Evolutionary conservation across 176 grass and related monocot species (phyloP).

Genomic region (Phoenix roebelenii): DNA sequence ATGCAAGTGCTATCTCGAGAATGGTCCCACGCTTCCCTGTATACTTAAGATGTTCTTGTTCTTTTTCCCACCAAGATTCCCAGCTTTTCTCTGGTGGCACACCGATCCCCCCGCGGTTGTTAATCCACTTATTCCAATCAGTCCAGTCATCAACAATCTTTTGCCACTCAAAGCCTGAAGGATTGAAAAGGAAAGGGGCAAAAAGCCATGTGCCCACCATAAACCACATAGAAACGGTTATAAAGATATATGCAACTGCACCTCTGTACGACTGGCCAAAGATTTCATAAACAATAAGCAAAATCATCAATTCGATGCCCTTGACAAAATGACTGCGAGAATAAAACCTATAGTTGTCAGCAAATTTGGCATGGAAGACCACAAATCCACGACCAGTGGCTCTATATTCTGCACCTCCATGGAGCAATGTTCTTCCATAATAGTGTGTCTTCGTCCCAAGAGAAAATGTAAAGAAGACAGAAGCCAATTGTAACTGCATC

Average conservation of each 20-base stretch:
- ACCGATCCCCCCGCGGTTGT: conserved; percentile 77
- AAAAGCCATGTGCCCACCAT: conserved; percentile 96
- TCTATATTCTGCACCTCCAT: conserved; percentile 90
- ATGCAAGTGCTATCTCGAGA: conserved; percentile 64
- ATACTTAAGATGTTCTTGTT: conserved; percentile 70
- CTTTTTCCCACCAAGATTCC: conserved; percentile 96
- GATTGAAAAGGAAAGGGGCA: conserved; percentile 95
- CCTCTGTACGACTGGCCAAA: conserved; percentile 81
- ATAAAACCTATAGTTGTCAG: conserved; percentile 77
- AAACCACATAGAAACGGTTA: conserved; percentile 96
- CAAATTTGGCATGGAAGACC: conserved; percentile 96
- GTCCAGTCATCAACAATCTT: conserved; percentile 96
- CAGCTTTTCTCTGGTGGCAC: conserved; percentile 72
- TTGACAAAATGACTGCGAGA: conserved; percentile 95
- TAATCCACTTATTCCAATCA: conserved; percentile 98
- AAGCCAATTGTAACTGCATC: conserved; percentile 89
- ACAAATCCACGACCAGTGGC: conserved; percentile 92
- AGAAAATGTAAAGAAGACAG: conserved; percentile 95
- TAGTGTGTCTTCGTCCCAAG: conserved; percentile 96
- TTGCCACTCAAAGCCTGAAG: conserved; percentile 97
- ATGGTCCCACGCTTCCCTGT: conserved; percentile 72
- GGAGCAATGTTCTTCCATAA: conserved; percentile 83
- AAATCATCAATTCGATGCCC: conserved; percentile 77
- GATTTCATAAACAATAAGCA: conserved; percentile 85
- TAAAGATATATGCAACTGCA: conserved; percentile 68